Evolutionary conservation across 106 monocot species (phyloP).

Genomic region (Gastrodia elata): DNA sequence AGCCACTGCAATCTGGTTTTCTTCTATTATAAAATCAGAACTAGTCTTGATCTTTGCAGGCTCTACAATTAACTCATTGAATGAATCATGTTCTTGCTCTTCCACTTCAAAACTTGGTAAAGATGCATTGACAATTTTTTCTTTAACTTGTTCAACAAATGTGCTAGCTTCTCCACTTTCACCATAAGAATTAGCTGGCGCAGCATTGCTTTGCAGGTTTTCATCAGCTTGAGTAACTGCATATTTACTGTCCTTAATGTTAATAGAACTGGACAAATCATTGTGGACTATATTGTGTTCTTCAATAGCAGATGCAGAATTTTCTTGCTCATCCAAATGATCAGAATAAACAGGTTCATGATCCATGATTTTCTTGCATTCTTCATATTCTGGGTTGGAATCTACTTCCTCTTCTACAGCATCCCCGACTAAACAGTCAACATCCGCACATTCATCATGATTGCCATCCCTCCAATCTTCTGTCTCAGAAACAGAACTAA

Average conservation of each 20-base stretch:
- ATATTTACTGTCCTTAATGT: neutral
- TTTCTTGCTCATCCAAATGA: neutral
- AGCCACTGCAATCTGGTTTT: neutral
- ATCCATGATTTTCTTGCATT: neutral
- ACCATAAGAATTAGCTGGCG: neutral
- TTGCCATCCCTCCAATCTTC: neutral
- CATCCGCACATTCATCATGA: neutral
- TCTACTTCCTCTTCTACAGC: neutral
- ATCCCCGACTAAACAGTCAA: neutral
- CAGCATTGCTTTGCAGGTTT: neutral
- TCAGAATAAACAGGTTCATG: neutral
- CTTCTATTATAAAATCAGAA: neutral
- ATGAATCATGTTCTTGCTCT: neutral
- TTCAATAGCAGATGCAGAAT: neutral
- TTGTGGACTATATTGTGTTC: neutral
- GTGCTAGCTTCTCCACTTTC: neutral
- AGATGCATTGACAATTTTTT: neutral
- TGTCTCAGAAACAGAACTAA: neutral
- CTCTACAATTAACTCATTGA: neutral
- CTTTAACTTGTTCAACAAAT: neutral
- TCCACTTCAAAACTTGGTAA: too few species aligned
- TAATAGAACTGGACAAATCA: neutral
- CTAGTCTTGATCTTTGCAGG: neutral
- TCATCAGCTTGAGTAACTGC: neutral
- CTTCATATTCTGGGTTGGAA: neutral